A percentile compares a stretch with the other conserved stretches of the same genome.
These are phyloP conservation scores for Phaffomyces thermotolerans DNA, from an alignment of 805 yeast species.

Conservation along the genomic window DNA sequence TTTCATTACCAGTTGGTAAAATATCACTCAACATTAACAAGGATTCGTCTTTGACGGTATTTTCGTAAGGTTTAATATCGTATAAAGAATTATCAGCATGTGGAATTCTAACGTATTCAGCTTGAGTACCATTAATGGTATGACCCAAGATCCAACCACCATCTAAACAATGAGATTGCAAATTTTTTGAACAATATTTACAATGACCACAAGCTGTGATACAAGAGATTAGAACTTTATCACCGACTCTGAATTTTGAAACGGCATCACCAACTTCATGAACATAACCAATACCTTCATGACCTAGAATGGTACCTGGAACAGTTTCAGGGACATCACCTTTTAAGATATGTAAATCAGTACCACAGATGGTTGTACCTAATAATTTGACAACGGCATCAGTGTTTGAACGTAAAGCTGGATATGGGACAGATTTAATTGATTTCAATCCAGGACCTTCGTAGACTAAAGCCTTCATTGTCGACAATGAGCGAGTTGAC, in stretches of 20 bases:
- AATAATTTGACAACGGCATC: slow-evolving; percentile 52
- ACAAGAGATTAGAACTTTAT: slow-evolving; percentile 57
- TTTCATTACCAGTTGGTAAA: slow-evolving; percentile 61
- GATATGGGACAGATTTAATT: slow-evolving; percentile 34
- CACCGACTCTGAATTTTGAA: slow-evolving; percentile 44
- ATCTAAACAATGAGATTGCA: slow-evolving; percentile 54
- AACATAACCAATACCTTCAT: slow-evolving; percentile 54
- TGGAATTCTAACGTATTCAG: slow-evolving; percentile 52
- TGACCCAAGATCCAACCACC: slow-evolving; percentile 52
- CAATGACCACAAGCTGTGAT: slow-evolving; percentile 56
- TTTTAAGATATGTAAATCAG: slow-evolving; percentile 54
- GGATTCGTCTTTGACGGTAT: slow-evolving; percentile 38
- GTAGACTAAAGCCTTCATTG: slow-evolving; percentile 36
- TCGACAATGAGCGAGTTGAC: neutral
- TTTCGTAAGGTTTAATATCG: slow-evolving; percentile 25
- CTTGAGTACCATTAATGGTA: slow-evolving; percentile 61
- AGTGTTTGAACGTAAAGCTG: slow-evolving; percentile 37
- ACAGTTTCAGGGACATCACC: slow-evolving; percentile 52
- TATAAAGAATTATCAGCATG: slow-evolving; percentile 36
- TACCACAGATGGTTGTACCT: slow-evolving; percentile 58
- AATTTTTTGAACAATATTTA: slow-evolving; percentile 44
- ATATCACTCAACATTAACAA: slow-evolving; percentile 57
- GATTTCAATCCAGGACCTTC: slow-evolving; percentile 36
- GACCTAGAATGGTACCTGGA: slow-evolving; percentile 48
- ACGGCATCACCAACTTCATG: slow-evolving; percentile 43